These are phyloP conservation scores for Lanmaoa rubissima DNA, from an alignment of 768 basidiomycete species.

Conservation along the genomic window DNA sequence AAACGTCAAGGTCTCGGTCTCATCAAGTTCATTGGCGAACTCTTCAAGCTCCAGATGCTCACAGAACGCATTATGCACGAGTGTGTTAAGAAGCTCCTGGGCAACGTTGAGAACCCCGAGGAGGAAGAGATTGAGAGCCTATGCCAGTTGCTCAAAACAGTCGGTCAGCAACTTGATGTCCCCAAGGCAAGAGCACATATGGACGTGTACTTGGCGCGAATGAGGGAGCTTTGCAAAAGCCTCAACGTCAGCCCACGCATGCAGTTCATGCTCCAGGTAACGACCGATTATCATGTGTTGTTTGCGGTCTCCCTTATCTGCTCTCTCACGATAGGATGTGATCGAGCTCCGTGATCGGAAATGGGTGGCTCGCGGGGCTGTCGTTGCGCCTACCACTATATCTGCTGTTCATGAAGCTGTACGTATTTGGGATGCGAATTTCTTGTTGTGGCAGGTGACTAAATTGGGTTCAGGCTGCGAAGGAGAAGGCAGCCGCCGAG, in stretches of 20 bases:
- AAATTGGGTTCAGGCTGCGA: constrained; percentile 57
- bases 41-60: constrained; percentile 99
- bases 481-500: constrained; percentile 70
- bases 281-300: constrained; percentile 22
- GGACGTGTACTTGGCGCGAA: constrained; percentile 90
- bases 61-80: constrained; percentile 98
- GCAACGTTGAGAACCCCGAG: constrained; percentile 92
- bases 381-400: constrained; percentile 82
- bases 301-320: background rate
- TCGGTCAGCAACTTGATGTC: constrained; percentile 81
- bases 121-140: constrained; percentile 98
- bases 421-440: constrained; percentile 31
- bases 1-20: constrained; percentile 96
- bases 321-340: constrained; percentile 62
- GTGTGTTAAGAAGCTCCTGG: constrained; percentile 93
- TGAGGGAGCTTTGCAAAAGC: constrained; percentile 79
- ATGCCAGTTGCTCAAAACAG: constrained; percentile 89
- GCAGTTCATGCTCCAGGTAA: constrained; percentile 93
- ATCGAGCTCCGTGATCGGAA: constrained; percentile 82
- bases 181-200: constrained; percentile 80
- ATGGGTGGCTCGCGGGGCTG: constrained; percentile 72
- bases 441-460: background rate
- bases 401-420: constrained; percentile 87
- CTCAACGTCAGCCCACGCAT: constrained; percentile 79
- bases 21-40: constrained; percentile 96